Percentiles rank a stretch among this genome's conserved stretches.
These are phyloP conservation scores for Chaetomium olivaceum DNA, from an alignment of 2,329 filamentous ascomycete genomes.

Conservation along the genomic window DNA sequence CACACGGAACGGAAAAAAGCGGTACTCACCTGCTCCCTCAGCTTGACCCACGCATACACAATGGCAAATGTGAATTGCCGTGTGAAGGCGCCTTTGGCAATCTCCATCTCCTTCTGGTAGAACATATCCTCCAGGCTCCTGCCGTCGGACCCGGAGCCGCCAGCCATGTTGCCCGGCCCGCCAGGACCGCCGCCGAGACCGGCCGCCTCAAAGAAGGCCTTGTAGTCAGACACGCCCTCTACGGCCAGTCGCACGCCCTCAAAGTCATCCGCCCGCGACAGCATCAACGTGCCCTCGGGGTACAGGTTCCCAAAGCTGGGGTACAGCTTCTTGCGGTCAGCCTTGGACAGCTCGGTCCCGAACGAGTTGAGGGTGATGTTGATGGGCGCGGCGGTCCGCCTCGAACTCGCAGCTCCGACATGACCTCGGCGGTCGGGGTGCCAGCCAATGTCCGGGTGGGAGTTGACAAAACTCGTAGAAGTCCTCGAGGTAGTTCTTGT, in stretches of 20 bases:
- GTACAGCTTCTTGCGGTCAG: conserved; percentile 93
- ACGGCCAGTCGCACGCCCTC: conserved; percentile 93
- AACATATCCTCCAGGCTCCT: conserved; percentile 96
- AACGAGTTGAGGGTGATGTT: conserved; percentile 99
- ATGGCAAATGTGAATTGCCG: conserved; percentile 93
- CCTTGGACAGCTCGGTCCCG: conserved; percentile 91
- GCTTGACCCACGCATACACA: conserved; percentile 96
- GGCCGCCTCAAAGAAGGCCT: conserved; percentile 91
- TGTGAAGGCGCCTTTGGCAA: conserved; percentile 92
- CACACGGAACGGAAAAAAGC: not conserved
- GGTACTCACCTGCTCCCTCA: conserved; percentile 84
- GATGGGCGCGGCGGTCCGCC: conserved; percentile 89
- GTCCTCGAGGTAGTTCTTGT: conserved; percentile 99
- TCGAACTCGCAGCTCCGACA: conserved; percentile 96
- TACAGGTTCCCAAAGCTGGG: conserved; percentile 88
- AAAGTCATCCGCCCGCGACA: conserved; percentile 90
- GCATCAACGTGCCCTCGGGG: conserved; percentile 91
- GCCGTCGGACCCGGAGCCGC: conserved; percentile 75
- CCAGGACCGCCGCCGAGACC: conserved; percentile 71
- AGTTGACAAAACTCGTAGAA: conserved; percentile 96
- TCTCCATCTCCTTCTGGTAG: conserved; percentile 99
- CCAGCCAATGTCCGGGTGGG: conserved; percentile 83
- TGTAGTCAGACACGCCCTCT: conserved; percentile 91
- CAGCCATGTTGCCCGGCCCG: conserved; percentile 80
- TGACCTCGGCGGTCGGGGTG: conserved; percentile 88